phyloP scores from a whole-genome alignment of 2,329 filamentous ascomycete species.

The Fusarium sp. region DNA sequence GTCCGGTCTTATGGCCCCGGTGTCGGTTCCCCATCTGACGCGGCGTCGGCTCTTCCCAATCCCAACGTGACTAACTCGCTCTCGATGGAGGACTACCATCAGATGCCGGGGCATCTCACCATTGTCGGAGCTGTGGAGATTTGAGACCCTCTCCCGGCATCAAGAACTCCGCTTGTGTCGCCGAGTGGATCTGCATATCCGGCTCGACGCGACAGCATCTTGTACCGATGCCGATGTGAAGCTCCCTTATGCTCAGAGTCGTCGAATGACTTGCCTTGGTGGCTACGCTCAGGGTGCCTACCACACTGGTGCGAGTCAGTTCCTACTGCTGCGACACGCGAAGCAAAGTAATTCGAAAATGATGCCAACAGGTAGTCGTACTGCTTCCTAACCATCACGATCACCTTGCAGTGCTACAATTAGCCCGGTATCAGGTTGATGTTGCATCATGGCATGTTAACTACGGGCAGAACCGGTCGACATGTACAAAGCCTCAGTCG shows the following conservation, averaged over 20 bases:
- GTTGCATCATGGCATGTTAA: background rate
- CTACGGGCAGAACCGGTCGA: conserved; percentile 1
- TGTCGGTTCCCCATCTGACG: background rate
- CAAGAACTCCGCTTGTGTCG: background rate
- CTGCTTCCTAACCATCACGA: background rate
- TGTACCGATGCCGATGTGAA: background rate
- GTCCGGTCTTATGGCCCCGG: background rate
- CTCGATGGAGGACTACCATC: background rate
- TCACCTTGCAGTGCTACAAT: background rate
- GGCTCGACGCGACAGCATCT: background rate
- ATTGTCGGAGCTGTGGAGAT: conserved; percentile 4
- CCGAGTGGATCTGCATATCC: background rate
- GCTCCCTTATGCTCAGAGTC: background rate
- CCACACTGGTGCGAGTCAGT: background rate
- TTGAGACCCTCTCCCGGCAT: background rate
- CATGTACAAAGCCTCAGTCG: background rate
- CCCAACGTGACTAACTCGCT: background rate
- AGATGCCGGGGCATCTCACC: background rate
- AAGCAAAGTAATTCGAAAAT: background rate
- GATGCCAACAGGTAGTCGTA: background rate
- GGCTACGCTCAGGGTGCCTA: background rate
- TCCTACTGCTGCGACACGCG: background rate
- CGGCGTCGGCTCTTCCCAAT: background rate
- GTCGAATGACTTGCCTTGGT: background rate
- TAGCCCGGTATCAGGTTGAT: background rate